phyloP scores from a whole-genome alignment of 78 protist genomes.

The Acrasis kona region DNA sequence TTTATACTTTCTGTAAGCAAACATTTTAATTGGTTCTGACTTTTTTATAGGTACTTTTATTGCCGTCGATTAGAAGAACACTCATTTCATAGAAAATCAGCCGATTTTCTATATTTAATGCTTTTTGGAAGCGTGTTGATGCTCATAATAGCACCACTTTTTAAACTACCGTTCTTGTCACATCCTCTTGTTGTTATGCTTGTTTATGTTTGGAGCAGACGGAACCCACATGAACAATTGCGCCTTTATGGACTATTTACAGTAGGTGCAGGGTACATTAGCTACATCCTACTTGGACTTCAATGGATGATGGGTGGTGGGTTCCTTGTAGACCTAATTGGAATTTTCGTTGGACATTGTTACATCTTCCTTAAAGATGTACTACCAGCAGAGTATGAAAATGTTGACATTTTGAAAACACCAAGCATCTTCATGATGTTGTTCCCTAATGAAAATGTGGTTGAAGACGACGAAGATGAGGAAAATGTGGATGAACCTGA shows the following conservation, averaged over 20 bases:
- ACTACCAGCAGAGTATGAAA: neutral
- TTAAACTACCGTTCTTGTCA: conserved; percentile 5
- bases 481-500: neutral
- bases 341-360: neutral
- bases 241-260: conserved; percentile 11
- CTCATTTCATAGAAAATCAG: conserved; percentile 15
- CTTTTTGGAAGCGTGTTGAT: conserved; percentile 1
- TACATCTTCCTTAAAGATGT: neutral
- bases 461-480: neutral
- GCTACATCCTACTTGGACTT: conserved; percentile 11
- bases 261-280: conserved; percentile 9
- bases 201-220: conserved; percentile 16
- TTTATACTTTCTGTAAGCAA: conserved; percentile 9
- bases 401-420: neutral
- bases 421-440: neutral
- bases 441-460: neutral
- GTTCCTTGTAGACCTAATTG: neutral
- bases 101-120: neutral
- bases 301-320: neutral
- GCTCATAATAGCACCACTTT: neutral
- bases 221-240: conserved; percentile 14
- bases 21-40: too few species aligned
- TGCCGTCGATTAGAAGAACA: conserved; percentile 24
- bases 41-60: conserved; percentile 7
- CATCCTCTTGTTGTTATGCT: conserved; percentile 7